Base-by-base conservation (phyloP, 345 rosid species). In the Barbarea vulgaris region DNA sequence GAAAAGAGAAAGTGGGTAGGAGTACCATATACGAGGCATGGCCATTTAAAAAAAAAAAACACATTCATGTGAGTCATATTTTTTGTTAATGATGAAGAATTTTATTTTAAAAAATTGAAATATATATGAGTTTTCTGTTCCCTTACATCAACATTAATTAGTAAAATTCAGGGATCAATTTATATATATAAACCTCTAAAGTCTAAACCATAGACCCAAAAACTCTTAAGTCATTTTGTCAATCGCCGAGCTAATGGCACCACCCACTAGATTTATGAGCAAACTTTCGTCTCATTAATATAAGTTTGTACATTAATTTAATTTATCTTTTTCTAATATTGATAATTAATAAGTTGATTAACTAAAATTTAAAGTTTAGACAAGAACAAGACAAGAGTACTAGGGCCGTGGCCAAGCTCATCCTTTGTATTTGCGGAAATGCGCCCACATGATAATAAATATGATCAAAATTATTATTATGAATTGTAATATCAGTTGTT, bases 371-470 rank as follows among this genome's bases (percentile, higher is more conserved):
- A 36, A 64, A 70, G 54, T 47, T 50, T 55, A 77, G 76, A 70
- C 67, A 70, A 63, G 75, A 76, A 69, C 58, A 77, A 70, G 75
- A 76, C 74, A 69, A 62, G 34, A 27, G 56, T 69, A 60, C 73
- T 48, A 58, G 80, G 75, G 75, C 31, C 70, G 8, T 62, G 50
- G 33, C 66, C 65, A 69, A 69, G 75, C 66, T 69, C 75, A 70
- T 63, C 75, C 75, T 69, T 62, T 34, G 57, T 55, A 69, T 76
- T 62, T 69, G 75, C 50, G 69, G 54, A 61, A 61, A 76, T 33
- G 56, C 9, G 48, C 70, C 80, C 75, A 76, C 65, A 77, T 69
- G 69, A 70, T 54, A 76, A 60, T 64, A 19, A 62, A 77, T 69
- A 53, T 31, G 44, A 27, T 46, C 48, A 30, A 7, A 70, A 68